These are phyloP conservation scores for Cenchrus fungigraminus DNA, from an alignment of 176 grass and related monocot species.

Conservation along the genomic window DNA sequence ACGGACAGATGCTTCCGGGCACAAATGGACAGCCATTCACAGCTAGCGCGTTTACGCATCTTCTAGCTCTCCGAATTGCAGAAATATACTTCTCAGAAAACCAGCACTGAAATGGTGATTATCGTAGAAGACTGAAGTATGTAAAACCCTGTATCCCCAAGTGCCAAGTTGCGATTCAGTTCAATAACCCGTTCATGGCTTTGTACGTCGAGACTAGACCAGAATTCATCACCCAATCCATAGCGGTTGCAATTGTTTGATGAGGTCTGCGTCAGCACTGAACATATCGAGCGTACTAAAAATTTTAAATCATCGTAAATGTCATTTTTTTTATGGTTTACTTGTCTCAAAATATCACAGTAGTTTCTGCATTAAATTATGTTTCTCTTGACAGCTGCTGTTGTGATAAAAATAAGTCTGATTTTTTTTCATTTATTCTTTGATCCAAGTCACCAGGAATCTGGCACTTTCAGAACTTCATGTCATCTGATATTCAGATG, in stretches of 20 bases:
- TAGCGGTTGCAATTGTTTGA: background rate
- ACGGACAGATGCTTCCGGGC: constrained; percentile 10
- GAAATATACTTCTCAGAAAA: background rate
- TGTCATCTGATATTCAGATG: background rate
- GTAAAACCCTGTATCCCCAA: background rate
- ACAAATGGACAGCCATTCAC: constrained; percentile 27
- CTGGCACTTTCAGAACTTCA: background rate
- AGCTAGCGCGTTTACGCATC: background rate
- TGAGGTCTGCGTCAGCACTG: background rate
- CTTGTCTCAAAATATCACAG: background rate
- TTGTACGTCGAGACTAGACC: background rate
- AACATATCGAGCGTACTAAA: background rate
- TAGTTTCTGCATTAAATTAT: background rate
- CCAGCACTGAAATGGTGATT: background rate
- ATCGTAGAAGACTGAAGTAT: background rate
- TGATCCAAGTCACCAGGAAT: background rate
- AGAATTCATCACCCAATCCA: background rate
- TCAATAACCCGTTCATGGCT: background rate
- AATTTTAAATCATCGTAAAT: background rate
- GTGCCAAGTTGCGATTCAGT: background rate
- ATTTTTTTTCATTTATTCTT: background rate
- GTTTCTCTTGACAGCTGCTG: background rate
- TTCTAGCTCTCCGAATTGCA: background rate
- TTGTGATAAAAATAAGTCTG: background rate
- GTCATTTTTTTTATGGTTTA: background rate